These are phyloP conservation scores for Datura wrightii DNA, from an alignment of 257 asterid species.

Conservation along the genomic window DNA sequence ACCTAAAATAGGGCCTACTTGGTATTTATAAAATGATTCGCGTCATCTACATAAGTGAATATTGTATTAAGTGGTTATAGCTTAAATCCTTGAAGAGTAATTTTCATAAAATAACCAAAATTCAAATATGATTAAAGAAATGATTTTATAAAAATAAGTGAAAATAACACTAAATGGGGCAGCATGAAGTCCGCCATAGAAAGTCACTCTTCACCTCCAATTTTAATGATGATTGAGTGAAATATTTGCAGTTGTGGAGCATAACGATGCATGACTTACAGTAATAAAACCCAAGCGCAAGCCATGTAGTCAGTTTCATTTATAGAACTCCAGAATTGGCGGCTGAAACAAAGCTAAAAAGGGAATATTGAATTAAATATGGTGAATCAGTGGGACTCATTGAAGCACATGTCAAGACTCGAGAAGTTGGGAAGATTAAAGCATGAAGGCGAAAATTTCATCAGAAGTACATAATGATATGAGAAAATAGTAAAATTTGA, in stretches of 20 bases:
- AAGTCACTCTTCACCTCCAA: neutral
- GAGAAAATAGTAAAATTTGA: neutral
- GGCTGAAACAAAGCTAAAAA: constrained; percentile 93
- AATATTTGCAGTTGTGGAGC: constrained; percentile 21
- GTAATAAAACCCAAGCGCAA: constrained; percentile 82
- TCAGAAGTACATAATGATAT: neutral
- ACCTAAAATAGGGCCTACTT: constrained; percentile 18
- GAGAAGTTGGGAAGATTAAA: neutral
- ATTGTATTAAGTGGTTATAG: neutral
- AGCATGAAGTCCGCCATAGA: neutral
- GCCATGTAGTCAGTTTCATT: constrained; percentile 95
- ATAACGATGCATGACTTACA: constrained; percentile 49
- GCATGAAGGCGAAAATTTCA: neutral
- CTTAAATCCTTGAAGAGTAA: neutral
- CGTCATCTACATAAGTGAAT: neutral
- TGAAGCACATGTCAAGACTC: neutral
- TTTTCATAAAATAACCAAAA: neutral
- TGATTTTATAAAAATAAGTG: neutral
- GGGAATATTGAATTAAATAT: constrained; percentile 20
- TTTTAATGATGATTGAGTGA: neutral
- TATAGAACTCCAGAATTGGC: constrained; percentile 96
- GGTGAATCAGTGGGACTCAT: neutral
- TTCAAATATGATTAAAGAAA: neutral
- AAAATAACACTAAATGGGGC: neutral
- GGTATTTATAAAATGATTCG: neutral